Evolutionary conservation across 2,329 filamentous ascomycete species (phyloP), one percentile per base, ranked within the genome.

Genomic region (Phialophora chinensis): DNA sequence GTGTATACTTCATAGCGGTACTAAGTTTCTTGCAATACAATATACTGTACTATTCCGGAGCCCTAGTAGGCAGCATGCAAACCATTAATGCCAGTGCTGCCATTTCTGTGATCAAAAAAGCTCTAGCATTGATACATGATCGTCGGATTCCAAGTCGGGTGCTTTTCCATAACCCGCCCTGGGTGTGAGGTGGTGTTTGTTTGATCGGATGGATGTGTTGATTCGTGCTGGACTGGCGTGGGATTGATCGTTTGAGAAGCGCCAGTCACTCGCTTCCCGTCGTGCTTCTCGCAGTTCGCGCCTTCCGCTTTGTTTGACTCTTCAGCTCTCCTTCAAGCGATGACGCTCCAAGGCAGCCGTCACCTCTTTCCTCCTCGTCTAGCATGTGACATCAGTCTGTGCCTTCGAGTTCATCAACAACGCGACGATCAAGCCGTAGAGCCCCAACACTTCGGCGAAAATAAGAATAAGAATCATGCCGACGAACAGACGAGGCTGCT

Each of bases 371-470:
- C 66, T 53, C 29, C 31, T 35, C 62, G 66, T 73, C 74, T 87
- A 88, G 81, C 90, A 93, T 68, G 73, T 78, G 74, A 85, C 85
- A 75, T 89, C 86, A 74, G 88, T 82, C 67, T 82, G 82, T 47
- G 90, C 91, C 85, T 95, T 96, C 67, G 95, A 96, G 91, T 98
- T 99, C 96, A 99, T 99, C 79, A 99, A 89, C 78, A 99, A 91
- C 72, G 95, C 95, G 74, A 99, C 95, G 80, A 99, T 99, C 77
- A 99, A 87, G 80, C 95, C 95, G 85, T 99, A 99, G 66, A 99
- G 92, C 95, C 94, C 93, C 90, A 97, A 84, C 74, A 97, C 93
- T 94, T 97, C 93, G 74, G 93, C 93, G 87, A 97, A 97, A 94
- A 97, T 97, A 83, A 97, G 92, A 85, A 97, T 97, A 79, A 97